Evolutionary conservation across 345 rosid species (phyloP), one percentile per base, ranked within the genome.

Genomic region (Citrus glauca): DNA sequence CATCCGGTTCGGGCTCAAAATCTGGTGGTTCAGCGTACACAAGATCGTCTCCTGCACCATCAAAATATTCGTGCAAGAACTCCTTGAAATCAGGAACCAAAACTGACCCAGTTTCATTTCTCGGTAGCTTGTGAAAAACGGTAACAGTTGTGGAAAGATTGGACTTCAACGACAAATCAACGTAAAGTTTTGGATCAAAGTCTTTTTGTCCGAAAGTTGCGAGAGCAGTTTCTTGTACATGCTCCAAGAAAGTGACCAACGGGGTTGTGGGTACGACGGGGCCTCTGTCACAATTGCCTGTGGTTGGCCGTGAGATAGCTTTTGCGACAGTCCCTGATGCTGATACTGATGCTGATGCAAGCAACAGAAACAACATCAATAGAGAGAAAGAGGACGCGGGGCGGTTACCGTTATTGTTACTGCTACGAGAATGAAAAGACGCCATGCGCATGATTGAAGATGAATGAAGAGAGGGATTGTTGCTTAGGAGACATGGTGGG

Each of bases 161-260:
- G 66, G n/a, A 79, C 77, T 83, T 89, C 69, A 94, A 85, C 17
- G 98, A 84, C 62, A 94, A 77, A 72, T 96, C 98, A 9, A 97
- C 81, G 81, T 89, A 93, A 64, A 35, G 35, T 79, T 97, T 97
- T 3, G 93, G 93, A 71, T 94, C 97, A 71, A 87, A 91, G 71
- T 72, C 22, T 22, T 66, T 55, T 8, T 81, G 74, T 0, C 92
- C 88, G 76, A 85, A 85, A 37, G 94, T 82, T 4, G 60, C 48
- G 40, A 86, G 73, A 19, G 98, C 96, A 20, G 95, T 73, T 79
- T 82, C 85, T 72, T 94, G 98, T 27, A 97, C 74, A 22, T 82
- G 80, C 81, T 86, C 86, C n/a, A 97, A 94, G 84, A 97, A 91
- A 17, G 73, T n/a, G 56, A 94, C 77, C 38, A 94, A 69, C 1